Percentiles rank a stretch among this genome's conserved stretches.
Conservation (phyloP, 2,329 filamentous ascomycete species). For the Aspergillus chevalieri region DNA sequence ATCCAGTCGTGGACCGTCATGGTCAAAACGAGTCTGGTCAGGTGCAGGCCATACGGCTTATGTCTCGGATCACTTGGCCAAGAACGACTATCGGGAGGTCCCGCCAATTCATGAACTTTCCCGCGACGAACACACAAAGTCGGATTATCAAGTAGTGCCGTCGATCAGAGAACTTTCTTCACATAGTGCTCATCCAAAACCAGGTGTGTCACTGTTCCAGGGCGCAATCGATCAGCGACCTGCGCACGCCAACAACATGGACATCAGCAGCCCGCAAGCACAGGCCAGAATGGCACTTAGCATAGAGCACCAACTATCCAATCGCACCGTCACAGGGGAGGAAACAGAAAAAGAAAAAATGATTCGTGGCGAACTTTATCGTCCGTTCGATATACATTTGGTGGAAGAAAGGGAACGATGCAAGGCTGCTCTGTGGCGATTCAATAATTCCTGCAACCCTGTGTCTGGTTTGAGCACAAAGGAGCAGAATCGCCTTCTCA, state of each 20-base stretch:
- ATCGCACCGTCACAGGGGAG: conserved; percentile 36
- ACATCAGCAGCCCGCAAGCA: conserved; percentile 36
- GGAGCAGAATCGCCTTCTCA: conserved; percentile 35
- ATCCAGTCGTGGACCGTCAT: conserved; percentile 27
- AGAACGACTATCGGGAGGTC: conserved; percentile 36
- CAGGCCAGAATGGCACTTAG: conserved; percentile 40
- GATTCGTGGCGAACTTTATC: conserved; percentile 72
- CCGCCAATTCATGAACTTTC: conserved; percentile 36
- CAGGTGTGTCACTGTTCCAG: conserved; percentile 33
- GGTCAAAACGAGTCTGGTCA: conserved; percentile 37
- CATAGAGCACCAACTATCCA: conserved; percentile 36
- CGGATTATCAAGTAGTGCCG: conserved; percentile 37
- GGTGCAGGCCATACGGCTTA: conserved; percentile 31
- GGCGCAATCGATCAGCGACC: conserved; percentile 32
- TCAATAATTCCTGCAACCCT: conserved; percentile 77
- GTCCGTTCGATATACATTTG: conserved; percentile 70
- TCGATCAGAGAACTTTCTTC: conserved; percentile 34
- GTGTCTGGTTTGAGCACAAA: conserved; percentile 60
- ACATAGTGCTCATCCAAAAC: conserved; percentile 30
- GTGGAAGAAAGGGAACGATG: conserved; percentile 80
- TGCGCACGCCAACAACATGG: conserved; percentile 27
- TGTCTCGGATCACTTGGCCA: conserved; percentile 32
- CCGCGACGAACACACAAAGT: conserved; percentile 30
- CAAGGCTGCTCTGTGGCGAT: conserved; percentile 71
- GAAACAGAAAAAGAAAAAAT: conserved; percentile 83